phyloP scores from a whole-genome alignment of 2,329 filamentous ascomycete species.

The Venturia aucupariae region DNA sequence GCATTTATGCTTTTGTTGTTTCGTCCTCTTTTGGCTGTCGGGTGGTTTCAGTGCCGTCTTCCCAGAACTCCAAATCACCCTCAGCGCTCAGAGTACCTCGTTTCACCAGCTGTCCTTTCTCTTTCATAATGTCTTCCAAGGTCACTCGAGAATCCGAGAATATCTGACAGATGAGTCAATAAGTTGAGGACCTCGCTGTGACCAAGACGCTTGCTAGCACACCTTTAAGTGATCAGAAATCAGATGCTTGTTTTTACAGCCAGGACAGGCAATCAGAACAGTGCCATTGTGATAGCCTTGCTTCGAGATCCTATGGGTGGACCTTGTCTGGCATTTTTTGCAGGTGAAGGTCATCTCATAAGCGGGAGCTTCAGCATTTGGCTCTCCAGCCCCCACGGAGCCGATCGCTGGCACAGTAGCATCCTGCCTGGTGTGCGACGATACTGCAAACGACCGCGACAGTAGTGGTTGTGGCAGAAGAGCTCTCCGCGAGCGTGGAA shows the following conservation, averaged over 20 bases:
- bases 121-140: constrained; percentile 66
- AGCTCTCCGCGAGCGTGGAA: constrained; percentile 15
- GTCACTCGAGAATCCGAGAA: constrained; percentile 64
- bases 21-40: neutral
- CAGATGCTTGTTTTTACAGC: constrained; percentile 77
- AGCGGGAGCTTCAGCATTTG: constrained; percentile 42
- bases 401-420: constrained; percentile 32
- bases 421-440: constrained; percentile 23
- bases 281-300: constrained; percentile 92
- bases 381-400: constrained; percentile 10
- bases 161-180: constrained; percentile 35
- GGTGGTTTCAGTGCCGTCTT: constrained; percentile 23
- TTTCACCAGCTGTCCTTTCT: constrained; percentile 66
- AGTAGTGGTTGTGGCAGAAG: neutral
- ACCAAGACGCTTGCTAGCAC: constrained; percentile 6
- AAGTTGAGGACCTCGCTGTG: neutral
- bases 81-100: constrained; percentile 62
- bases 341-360: constrained; percentile 93
- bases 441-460: constrained; percentile 21
- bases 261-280: constrained; percentile 78
- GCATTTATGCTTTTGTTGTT: neutral
- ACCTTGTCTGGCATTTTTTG: constrained; percentile 70
- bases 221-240: constrained; percentile 82
- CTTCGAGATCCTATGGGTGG: constrained; percentile 79
- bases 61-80: constrained; percentile 90